Evolutionary conservation across 257 asterid genomes (phyloP).

Genomic region (Penstemon newberryi): DNA sequence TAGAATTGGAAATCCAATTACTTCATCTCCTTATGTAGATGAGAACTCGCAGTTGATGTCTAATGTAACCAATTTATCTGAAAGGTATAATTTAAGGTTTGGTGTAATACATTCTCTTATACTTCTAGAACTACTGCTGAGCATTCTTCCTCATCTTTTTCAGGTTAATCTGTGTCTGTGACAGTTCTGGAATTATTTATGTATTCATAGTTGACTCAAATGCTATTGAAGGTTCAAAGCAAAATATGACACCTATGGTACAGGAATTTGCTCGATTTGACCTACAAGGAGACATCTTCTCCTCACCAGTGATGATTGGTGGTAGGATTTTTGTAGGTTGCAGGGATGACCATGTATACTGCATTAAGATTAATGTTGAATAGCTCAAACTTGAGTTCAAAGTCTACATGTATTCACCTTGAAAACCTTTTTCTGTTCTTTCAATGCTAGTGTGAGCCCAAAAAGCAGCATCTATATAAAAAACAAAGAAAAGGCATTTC

Average conservation of each 20-base stretch:
- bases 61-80: constrained; percentile 35
- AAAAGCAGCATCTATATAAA: not conserved
- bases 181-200: constrained; percentile 69
- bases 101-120: constrained; percentile 7
- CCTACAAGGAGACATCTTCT: constrained; percentile 77
- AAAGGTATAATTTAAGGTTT: constrained; percentile 42
- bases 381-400: constrained; percentile 20
- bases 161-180: constrained; percentile 76
- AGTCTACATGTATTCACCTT: not conserved
- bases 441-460: not conserved
- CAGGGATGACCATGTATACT: constrained; percentile 69
- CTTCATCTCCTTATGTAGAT: constrained; percentile 79
- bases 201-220: constrained; percentile 46
- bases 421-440: not conserved
- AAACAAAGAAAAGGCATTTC: no score
- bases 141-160: constrained; percentile 21
- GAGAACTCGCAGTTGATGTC: constrained; percentile 52
- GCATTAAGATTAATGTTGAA: constrained; percentile 48
- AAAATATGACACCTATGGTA: constrained; percentile 31
- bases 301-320: constrained; percentile 94
- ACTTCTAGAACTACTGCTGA: not conserved
- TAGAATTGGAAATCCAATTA: constrained; percentile 60
- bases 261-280: constrained; percentile 67
- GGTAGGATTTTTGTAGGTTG: constrained; percentile 83
- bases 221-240: constrained; percentile 28